Evolutionary conservation across 2,329 filamentous ascomycete species (phyloP).

Genomic region (Diaporthe sp.): DNA sequence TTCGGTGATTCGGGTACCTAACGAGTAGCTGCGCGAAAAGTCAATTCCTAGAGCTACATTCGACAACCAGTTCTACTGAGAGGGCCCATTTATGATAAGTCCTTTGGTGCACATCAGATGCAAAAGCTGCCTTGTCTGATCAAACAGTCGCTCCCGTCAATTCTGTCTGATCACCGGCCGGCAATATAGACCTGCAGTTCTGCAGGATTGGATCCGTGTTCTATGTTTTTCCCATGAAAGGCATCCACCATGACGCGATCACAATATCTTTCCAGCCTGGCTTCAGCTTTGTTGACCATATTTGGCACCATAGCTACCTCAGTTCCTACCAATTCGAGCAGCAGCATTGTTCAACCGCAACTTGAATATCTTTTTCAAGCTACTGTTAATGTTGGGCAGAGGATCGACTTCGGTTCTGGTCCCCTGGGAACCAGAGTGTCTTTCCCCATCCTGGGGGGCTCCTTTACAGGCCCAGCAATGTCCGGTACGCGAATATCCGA

Average conservation of each 20-base stretch:
- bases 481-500: not conserved
- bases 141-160: not conserved
- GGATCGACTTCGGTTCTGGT: not conserved
- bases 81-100: not conserved
- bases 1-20: not conserved
- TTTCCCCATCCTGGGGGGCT: not conserved
- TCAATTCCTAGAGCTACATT: not conserved
- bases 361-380: not conserved
- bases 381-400: not conserved
- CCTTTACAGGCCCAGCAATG: not conserved
- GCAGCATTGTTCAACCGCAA: not conserved
- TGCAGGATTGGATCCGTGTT: not conserved
- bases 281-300: not conserved
- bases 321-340: not conserved
- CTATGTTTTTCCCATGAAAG: not conserved
- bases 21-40: too few species aligned
- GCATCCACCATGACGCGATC: not conserved
- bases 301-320: not conserved
- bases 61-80: not conserved
- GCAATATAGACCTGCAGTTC: not conserved
- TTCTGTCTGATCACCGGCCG: not conserved
- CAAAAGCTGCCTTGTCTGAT: not conserved
- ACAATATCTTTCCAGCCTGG: not conserved
- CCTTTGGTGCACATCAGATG: not conserved
- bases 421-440: not conserved